These are phyloP conservation scores for Heliocybe sulcata DNA, from an alignment of 1,284 basidiomycete species.

Conservation along the genomic window DNA sequence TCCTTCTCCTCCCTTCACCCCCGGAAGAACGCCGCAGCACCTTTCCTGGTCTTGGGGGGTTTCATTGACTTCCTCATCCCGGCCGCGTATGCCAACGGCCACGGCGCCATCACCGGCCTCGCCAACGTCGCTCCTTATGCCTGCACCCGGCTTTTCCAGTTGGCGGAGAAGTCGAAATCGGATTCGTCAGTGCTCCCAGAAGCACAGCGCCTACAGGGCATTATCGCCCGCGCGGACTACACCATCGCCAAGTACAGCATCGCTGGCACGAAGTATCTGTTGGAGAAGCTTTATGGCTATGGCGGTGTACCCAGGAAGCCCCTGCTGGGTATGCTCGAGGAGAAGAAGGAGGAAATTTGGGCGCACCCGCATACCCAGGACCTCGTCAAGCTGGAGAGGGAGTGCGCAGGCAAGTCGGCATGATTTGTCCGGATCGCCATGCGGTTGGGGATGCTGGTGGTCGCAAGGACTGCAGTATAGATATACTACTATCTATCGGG, in stretches of 20 bases:
- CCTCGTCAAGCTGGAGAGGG: constrained; percentile 59
- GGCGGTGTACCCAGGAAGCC: constrained; percentile 73
- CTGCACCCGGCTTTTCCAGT: constrained; percentile 54
- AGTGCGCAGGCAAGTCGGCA: constrained; percentile 36
- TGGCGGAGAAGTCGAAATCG: constrained; percentile 46
- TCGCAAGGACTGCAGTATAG: not conserved
- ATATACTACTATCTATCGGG: not conserved
- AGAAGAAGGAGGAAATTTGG: constrained; percentile 54
- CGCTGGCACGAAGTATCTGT: constrained; percentile 75
- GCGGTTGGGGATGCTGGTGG: not conserved
- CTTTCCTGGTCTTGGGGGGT: constrained; percentile 59
- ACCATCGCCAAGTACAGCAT: constrained; percentile 77
- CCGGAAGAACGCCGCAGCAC: constrained; percentile 53
- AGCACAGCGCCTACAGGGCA: constrained; percentile 72
- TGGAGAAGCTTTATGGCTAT: constrained; percentile 71
- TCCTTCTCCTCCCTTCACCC: constrained; percentile 53
- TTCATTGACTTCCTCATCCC: constrained; percentile 51
- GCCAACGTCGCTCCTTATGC: constrained; percentile 51
- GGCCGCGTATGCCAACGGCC: constrained; percentile 35
- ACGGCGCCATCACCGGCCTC: constrained; percentile 53
- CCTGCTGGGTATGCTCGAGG: constrained; percentile 54
- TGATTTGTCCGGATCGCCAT: not conserved
- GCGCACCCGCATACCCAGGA: constrained; percentile 63
- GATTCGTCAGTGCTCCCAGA: constrained; percentile 56
- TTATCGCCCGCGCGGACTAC: constrained; percentile 74